Base-by-base conservation (phyloP, 352 stramenopile genomes). In the Pythium plurisporium region DNA sequence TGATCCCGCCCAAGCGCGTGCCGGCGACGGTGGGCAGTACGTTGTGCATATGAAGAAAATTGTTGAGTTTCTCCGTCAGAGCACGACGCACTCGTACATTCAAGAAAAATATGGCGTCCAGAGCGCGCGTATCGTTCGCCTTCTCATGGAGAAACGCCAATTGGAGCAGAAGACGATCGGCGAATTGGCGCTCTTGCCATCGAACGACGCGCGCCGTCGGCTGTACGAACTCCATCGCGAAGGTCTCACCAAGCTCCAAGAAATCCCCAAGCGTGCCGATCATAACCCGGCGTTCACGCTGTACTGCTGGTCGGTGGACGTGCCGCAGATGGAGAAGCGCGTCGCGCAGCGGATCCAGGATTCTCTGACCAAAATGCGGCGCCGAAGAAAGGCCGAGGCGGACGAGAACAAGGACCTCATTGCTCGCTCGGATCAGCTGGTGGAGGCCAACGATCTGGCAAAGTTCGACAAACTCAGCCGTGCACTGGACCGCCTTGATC, bases 1-100 rank as follows among this genome's bases (percentile, higher is more conserved):
- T 49, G 78, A 93, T 55, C 53, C 78, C 23, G 79, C 73, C n/a
- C n/a, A n/a, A n/a, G n/a, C 36, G 7, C 79, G 76, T 9, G 53
- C 82, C 3, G 77, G 80, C 33, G 86, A 95, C 37, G 86, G 86
- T 19, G 86, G 86, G n/a, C 83, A 91, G 57, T 95, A 94, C 55
- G 83, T 89, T 22, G 83, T 95, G 27, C 86, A 95, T 64, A 92
- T 95, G 82, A 76, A 89, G 57, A 95, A 95, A 69, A 93, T 95
- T 52, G 69, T 92, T 20, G 67, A 77, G 37, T 91, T 89, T 48
- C 51, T 95, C 26, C 68, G 79, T 40, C 86, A 89, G 36, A 85
- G 74, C 56, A 92, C 83, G 29, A 82, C 82, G 4, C 86, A 92
- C 59, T 70, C 83, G 48, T 95, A 91, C 54, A 62, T 95, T 1